These are phyloP conservation scores for Globisporangium nagaii DNA, from an alignment of 352 stramenopile genomes.

Conservation along the genomic window DNA sequence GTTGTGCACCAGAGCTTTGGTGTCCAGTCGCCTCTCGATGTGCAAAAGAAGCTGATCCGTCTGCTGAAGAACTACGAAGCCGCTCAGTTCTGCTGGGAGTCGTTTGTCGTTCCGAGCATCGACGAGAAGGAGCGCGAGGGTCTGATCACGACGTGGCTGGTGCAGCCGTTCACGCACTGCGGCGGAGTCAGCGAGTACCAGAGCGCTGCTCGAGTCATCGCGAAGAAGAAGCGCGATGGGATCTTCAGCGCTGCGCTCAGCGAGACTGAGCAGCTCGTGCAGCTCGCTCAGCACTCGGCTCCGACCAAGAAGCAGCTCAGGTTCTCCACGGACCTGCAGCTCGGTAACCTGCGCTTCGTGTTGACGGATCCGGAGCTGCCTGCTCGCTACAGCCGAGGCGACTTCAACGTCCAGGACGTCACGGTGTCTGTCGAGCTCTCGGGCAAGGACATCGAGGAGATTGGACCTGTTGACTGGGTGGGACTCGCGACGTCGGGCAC, in stretches of 20 bases:
- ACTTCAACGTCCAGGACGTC: conserved; percentile 63
- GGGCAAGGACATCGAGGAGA: conserved; percentile 49
- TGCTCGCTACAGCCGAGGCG: conserved; percentile 40
- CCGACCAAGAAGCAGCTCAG: conserved; percentile 50
- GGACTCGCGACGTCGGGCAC: conserved; percentile 44
- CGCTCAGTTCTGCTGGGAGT: conserved; percentile 54
- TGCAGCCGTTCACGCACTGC: conserved; percentile 55
- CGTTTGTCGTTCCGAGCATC: conserved; percentile 42
- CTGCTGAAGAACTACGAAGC: conserved; percentile 69
- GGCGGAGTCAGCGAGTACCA: conserved; percentile 73
- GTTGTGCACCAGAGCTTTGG: conserved; percentile 36
- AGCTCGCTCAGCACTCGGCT: conserved; percentile 28
- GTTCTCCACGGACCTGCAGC: conserved; percentile 52
- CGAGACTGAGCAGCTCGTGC: conserved; percentile 52
- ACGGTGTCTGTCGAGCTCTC: conserved; percentile 51
- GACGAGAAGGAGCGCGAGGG: conserved; percentile 27
- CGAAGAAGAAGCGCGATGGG: conserved; percentile 58
- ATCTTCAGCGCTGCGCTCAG: conserved; percentile 54
- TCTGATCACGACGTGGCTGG: conserved; percentile 43
- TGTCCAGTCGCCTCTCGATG: conserved; percentile 37
- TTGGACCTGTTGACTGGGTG: conserved; percentile 43
- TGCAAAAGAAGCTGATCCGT: conserved; percentile 73
- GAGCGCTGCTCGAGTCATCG: conserved; percentile 53
- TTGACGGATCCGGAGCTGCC: conserved; percentile 55
- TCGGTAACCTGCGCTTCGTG: conserved; percentile 59